Base-by-base conservation (phyloP, 192 early-diverging fungal genomes). In the Backusella liffmaniae region DNA sequence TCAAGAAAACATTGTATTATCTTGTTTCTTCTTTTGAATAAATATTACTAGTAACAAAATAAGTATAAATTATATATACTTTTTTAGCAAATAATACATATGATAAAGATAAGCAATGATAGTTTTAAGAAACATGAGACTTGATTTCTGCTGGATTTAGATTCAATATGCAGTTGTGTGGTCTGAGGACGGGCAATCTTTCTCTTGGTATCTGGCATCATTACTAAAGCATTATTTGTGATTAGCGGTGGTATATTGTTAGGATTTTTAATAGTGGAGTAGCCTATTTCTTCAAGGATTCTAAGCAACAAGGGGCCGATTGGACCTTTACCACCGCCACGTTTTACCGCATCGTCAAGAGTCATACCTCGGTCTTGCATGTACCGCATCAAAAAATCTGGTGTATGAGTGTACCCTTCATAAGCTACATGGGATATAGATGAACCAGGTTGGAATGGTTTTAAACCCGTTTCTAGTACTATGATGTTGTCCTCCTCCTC, bases 361-460 rank as follows among this genome's bases (percentile, higher is more conserved):
- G 77, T 69, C 32, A 82, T 41, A 16, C 83, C 83, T n/a, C 75
- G 74, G 26, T 84, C 80, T 67, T 79, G 73, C 71, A 82, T 68
- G 51, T 59, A 84, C 5, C 73, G 72, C 83, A 84, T 84, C 15
- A 84, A 76, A 62, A 82, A 84, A 51, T 84, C 83, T 15, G 65
- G 29, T 1, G 72, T 75, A 62, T 79, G 39, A 18, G 79, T 74
- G 69, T 82, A 84, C 4, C 37, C 51, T 12, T 49, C 29, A 62
- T 82, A 79, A 36, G 82, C 80, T 0, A 79, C 83, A 67, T 84
- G 83, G n/a, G 81, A 82, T 29, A 84, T 66, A 7, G 81, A 82
- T 26, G 83, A 84, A 1, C 83, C 83, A 0, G 49, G 56, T 10
- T 76, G 73, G 74, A 80, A 84, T 18, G 83, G 80, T 16, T 13